Conservation (phyloP, 352 stramenopile genomes). For the Phytophthora fragariaefolia region DNA sequence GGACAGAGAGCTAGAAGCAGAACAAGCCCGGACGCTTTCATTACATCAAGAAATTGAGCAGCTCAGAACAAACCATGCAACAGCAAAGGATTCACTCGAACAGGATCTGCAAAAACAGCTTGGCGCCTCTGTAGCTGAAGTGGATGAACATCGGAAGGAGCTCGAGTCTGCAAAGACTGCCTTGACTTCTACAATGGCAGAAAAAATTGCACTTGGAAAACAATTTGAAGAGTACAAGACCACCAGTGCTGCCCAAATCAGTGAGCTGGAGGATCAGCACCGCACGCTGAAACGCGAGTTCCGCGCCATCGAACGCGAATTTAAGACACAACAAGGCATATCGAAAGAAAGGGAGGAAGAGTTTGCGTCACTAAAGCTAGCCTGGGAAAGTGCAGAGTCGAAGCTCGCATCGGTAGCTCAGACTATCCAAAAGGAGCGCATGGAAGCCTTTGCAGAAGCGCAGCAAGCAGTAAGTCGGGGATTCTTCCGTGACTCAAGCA, state of each 20-base stretch:
- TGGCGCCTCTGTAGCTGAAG: slow-evolving; percentile 17
- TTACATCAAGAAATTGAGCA: slow-evolving; percentile 39
- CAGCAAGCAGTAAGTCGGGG: slow-evolving; percentile 52
- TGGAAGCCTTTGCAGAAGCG: slow-evolving; percentile 49
- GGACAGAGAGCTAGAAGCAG: slow-evolving; percentile 32
- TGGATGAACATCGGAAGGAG: slow-evolving; percentile 24
- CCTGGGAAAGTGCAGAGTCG: slow-evolving; percentile 43
- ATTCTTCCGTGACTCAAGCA: background rate
- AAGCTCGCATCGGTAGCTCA: slow-evolving; percentile 46
- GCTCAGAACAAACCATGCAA: slow-evolving; percentile 21
- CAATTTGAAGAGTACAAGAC: slow-evolving; percentile 40
- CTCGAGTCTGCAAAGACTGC: slow-evolving; percentile 16
- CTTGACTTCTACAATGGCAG: slow-evolving; percentile 24
- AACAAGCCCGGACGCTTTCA: slow-evolving; percentile 15
- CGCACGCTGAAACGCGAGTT: slow-evolving; percentile 62
- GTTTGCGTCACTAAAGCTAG: slow-evolving; percentile 33
- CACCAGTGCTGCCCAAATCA: slow-evolving; percentile 39
- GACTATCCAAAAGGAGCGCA: slow-evolving; percentile 44
- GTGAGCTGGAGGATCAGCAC: slow-evolving; percentile 61
- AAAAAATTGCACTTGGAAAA: slow-evolving; percentile 28
- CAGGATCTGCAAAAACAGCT: slow-evolving; percentile 37
- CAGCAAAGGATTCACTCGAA: slow-evolving; percentile 23
- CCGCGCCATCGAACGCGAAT: slow-evolving; percentile 61
- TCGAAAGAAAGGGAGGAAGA: slow-evolving; percentile 68
- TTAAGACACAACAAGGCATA: slow-evolving; percentile 57